These are phyloP conservation scores for Smittium mucronatum DNA, from an alignment of 371 early-diverging fungal species.

Conservation along the genomic window DNA sequence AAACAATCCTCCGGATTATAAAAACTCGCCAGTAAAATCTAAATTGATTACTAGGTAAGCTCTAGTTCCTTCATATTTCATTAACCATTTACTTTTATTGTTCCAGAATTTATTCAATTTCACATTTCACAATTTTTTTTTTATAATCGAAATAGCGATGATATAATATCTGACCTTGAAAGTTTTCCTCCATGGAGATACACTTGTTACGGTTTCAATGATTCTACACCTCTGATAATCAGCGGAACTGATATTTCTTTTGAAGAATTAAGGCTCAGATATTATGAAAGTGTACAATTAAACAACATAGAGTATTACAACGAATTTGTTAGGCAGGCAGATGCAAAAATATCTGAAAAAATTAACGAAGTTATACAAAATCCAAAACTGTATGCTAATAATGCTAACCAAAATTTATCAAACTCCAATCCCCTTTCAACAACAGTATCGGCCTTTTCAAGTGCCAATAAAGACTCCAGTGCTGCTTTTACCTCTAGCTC, in stretches of 20 bases:
- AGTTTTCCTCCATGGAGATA: constrained; percentile 19
- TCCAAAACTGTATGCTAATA: not conserved
- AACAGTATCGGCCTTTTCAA: too few species aligned
- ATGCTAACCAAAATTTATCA: not conserved
- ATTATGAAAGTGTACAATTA: not conserved
- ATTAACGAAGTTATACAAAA: not conserved
- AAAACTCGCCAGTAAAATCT: too few species aligned
- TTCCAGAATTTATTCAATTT: too few species aligned
- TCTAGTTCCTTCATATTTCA: too few species aligned
- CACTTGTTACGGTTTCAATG: constrained; percentile 17
- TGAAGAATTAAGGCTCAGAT: constrained; percentile 19
- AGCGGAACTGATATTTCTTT: constrained; percentile 25
- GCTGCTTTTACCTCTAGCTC: not conserved
- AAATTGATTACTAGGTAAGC: too few species aligned
- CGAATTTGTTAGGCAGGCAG: not conserved
- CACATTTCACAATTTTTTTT: too few species aligned
- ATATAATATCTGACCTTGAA: constrained; percentile 7
- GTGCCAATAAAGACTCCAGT: not conserved
- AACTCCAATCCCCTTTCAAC: not conserved
- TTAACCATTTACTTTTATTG: too few species aligned
- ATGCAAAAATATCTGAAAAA: not conserved
- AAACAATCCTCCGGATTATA: not conserved
- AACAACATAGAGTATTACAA: constrained; percentile 6
- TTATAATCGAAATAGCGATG: constrained; percentile 1
- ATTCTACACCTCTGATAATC: constrained; percentile 17